These are phyloP conservation scores for Pelargonium citronellum DNA, from an alignment of 441 rosid genomes.

Conservation along the genomic window DNA sequence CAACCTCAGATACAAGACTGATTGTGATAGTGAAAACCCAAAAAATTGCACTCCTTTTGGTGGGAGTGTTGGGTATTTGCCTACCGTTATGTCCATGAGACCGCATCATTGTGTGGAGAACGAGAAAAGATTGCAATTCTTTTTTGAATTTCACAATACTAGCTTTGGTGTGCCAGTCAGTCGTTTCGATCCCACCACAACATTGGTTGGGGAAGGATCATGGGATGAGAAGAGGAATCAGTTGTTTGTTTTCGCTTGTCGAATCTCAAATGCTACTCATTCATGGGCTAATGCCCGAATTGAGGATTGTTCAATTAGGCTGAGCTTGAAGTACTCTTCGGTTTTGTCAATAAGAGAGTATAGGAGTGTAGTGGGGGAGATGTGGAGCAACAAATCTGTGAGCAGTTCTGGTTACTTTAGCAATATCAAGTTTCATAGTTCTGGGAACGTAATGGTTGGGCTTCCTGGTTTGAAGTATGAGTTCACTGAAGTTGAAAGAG, in stretches of 20 bases:
- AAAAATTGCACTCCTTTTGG: slow-evolving; percentile 27
- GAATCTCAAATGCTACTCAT: slow-evolving; percentile 18
- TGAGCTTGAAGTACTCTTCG: slow-evolving; percentile 26
- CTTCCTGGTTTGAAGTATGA: slow-evolving; percentile 25
- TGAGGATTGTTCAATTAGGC: slow-evolving; percentile 34
- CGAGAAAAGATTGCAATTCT: slow-evolving; percentile 24
- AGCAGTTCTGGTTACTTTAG: slow-evolving; percentile 30
- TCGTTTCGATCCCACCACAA: slow-evolving; percentile 23
- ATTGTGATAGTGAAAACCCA: slow-evolving; percentile 22
- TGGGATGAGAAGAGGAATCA: slow-evolving; percentile 32
- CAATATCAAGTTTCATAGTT: slow-evolving; percentile 6
- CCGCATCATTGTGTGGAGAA: slow-evolving; percentile 20
- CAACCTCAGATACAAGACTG: slow-evolving; percentile 19
- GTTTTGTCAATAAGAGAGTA: slow-evolving; percentile 28
- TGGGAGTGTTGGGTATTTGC: slow-evolving; percentile 14
- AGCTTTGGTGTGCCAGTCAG: neutral
- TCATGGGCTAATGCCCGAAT: slow-evolving; percentile 28
- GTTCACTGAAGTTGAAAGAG: slow-evolving; percentile 29
- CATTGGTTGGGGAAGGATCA: slow-evolving; percentile 33
- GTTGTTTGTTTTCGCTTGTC: slow-evolving; percentile 24
- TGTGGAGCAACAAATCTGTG: slow-evolving; percentile 25
- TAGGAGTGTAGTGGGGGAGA: slow-evolving; percentile 20
- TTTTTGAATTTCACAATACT: slow-evolving; percentile 22
- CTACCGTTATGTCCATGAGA: slow-evolving; percentile 17
- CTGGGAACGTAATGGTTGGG: neutral